Conservation (phyloP, 2,329 filamentous ascomycete genomes). For the Aspergillus sojae region DNA sequence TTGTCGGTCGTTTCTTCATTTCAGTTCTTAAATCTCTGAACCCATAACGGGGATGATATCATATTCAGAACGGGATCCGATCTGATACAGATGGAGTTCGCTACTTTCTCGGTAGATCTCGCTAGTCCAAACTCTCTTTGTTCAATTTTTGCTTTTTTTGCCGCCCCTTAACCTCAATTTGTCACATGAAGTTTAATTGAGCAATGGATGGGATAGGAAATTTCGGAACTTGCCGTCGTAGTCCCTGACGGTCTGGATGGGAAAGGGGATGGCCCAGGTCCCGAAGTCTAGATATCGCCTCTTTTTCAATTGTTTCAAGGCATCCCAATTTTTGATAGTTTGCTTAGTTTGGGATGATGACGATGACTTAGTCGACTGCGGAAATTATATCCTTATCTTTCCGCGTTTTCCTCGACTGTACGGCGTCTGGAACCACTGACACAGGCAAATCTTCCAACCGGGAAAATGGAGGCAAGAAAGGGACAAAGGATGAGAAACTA, state of each 20-base stretch:
- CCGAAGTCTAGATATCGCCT: neutral
- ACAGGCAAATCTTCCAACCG: too few species aligned
- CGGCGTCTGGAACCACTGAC: too few species aligned
- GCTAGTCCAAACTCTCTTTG: conserved; percentile 4
- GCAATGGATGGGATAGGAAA: neutral
- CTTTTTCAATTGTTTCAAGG: neutral
- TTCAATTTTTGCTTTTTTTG: neutral
- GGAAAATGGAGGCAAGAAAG: neutral
- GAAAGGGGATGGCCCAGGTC: neutral
- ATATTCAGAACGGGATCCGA: neutral
- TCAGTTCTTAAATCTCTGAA: neutral
- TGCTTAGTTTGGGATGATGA: neutral
- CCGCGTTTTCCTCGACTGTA: neutral
- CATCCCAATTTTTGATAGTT: neutral
- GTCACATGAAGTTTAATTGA: neutral
- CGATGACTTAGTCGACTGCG: neutral
- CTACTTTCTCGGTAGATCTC: conserved; percentile 3
- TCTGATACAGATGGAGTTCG: conserved; percentile 1
- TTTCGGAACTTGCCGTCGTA: conserved; percentile 4
- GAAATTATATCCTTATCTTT: neutral
- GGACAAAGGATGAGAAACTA: neutral
- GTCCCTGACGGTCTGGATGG: neutral
- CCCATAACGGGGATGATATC: neutral
- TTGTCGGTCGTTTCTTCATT: neutral
- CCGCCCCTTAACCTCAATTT: neutral